A percentile compares a stretch with the other conserved stretches of the same genome.
Conservation (phyloP, 129 eudicot species). For the carrot (Daucus carota) region DNA sequence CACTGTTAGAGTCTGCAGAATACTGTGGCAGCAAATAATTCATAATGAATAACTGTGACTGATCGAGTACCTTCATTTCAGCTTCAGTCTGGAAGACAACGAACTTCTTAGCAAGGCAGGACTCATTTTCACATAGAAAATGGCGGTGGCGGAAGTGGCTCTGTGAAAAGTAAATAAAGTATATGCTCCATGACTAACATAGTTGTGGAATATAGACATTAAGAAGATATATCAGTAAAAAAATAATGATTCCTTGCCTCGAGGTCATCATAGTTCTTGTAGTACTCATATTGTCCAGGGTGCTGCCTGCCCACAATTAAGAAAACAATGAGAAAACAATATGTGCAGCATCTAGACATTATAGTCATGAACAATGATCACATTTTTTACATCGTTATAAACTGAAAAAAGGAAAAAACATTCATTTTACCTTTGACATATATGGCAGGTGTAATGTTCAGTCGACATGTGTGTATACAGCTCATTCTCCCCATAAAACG, state of each 20-base stretch:
- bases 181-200: conserved; percentile 2
- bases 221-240: neutral
- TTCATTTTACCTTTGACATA: conserved; percentile 70
- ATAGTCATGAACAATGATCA: neutral
- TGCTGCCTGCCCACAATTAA: conserved; percentile 53
- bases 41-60: neutral
- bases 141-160: conserved; percentile 82
- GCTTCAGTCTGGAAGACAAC: conserved; percentile 72
- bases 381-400: neutral
- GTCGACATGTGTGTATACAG: conserved; percentile 85
- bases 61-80: conserved; percentile 70
- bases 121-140: conserved; percentile 83
- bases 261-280: conserved; percentile 83
- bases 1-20: neutral
- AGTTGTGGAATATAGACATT: neutral
- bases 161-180: conserved; percentile 29
- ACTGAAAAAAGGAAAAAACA: neutral
- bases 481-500: conserved; percentile 92
- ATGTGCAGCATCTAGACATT: neutral
- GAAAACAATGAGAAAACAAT: conserved; percentile 6
- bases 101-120: conserved; percentile 80
- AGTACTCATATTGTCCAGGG: conserved; percentile 89
- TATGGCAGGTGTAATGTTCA: conserved; percentile 80
- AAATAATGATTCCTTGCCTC: conserved; percentile 46
- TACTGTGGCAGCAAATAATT: neutral